These are phyloP conservation scores for Maudiozyma pseudohumilis DNA, from an alignment of 805 yeast species.

Conservation along the genomic window DNA sequence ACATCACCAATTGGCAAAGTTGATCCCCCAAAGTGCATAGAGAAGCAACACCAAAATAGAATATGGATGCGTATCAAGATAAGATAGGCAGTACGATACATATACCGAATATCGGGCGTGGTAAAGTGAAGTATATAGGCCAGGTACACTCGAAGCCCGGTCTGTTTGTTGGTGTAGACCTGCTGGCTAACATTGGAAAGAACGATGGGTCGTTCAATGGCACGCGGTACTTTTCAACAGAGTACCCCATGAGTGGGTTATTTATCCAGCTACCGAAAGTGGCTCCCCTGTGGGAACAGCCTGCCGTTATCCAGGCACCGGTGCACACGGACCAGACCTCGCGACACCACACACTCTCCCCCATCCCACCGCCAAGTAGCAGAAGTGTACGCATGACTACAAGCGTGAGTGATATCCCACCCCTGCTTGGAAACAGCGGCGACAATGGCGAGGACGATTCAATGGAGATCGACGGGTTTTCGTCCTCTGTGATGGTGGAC, in stretches of 20 bases:
- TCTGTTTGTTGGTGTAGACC: constrained; percentile 77
- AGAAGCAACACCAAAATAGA: too few relatives aligned
- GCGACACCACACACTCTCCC: too few relatives aligned
- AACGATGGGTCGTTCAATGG: constrained; percentile 82
- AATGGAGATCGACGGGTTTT: not conserved
- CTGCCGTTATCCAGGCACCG: too few relatives aligned
- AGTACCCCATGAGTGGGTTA: constrained; percentile 57
- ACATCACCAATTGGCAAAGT: too few relatives aligned
- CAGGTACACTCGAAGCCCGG: constrained; percentile 64
- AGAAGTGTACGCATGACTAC: not conserved
- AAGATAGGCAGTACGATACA: constrained; percentile 29
- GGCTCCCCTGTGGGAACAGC: constrained; percentile 18
- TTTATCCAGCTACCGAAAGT: constrained; percentile 52
- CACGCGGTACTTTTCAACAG: constrained; percentile 53
- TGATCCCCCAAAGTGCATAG: too few relatives aligned
- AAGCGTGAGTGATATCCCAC: not conserved
- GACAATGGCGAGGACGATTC: not conserved
- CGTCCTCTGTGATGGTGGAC: not conserved
- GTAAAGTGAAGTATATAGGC: constrained; percentile 63
- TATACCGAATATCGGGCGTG: constrained; percentile 64
- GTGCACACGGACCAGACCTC: too few relatives aligned
- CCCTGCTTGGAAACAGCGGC: not conserved
- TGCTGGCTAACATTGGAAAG: constrained; percentile 62
- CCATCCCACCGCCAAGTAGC: not conserved
- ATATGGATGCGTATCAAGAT: constrained; percentile 13